Evolutionary conservation across 495 filamentous ascomycete species (phyloP).

Genomic region (Chaetomium cochliodes): DNA sequence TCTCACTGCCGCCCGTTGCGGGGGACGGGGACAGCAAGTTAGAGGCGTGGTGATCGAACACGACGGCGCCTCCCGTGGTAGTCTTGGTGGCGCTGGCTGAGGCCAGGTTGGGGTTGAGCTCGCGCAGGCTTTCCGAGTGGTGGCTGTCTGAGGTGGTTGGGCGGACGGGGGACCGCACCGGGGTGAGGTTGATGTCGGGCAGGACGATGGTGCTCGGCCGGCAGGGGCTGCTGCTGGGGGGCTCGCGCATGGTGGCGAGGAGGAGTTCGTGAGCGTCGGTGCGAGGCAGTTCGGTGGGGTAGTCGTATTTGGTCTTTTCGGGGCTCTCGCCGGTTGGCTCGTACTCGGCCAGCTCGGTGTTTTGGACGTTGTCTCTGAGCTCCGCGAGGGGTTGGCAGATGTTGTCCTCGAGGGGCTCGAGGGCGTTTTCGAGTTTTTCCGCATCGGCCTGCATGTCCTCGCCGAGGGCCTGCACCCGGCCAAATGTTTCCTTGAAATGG

Average conservation of each 20-base stretch:
- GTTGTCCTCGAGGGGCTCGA: slow-evolving; percentile 57
- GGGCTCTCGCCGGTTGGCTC: slow-evolving; percentile 82
- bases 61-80: neutral
- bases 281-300: slow-evolving; percentile 70
- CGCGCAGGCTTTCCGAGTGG: slow-evolving; percentile 40
- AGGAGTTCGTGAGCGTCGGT: slow-evolving; percentile 71
- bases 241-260: slow-evolving; percentile 55
- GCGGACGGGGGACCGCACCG: slow-evolving; percentile 23
- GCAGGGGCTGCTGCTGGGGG: slow-evolving; percentile 3
- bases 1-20: neutral
- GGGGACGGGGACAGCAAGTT: neutral
- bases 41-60: neutral
- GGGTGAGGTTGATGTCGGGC: slow-evolving; percentile 37
- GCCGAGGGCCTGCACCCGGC: slow-evolving; percentile 61
- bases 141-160: slow-evolving; percentile 21
- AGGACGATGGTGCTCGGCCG: slow-evolving; percentile 34
- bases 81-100: slow-evolving; percentile 4
- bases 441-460: slow-evolving; percentile 60
- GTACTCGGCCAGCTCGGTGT: slow-evolving; percentile 70
- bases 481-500: slow-evolving; percentile 61
- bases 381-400: slow-evolving; percentile 66
- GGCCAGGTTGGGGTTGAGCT: slow-evolving; percentile 47
- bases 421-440: slow-evolving; percentile 50
- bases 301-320: slow-evolving; percentile 70
- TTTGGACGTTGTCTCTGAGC: slow-evolving; percentile 63